These are phyloP conservation scores for Acorus gramineus DNA, from an alignment of 106 monocot species.

Conservation along the genomic window DNA sequence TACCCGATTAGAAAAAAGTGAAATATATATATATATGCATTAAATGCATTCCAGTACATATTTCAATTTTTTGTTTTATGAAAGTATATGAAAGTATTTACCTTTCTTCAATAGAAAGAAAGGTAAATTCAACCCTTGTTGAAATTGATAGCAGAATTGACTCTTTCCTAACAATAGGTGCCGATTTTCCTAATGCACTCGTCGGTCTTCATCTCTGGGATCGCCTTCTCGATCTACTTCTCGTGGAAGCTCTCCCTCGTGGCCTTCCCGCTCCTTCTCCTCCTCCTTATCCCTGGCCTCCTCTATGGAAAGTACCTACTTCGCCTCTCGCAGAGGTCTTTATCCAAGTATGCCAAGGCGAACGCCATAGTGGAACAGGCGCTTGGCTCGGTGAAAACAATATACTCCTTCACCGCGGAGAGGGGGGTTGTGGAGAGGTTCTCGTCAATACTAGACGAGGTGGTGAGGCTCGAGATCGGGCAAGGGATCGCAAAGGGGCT, in stretches of 20 bases:
- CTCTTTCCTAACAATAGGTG: slow-evolving; percentile 23
- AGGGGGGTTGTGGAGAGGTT: slow-evolving; percentile 36
- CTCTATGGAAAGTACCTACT: slow-evolving; percentile 65
- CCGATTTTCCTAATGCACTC: slow-evolving; percentile 66
- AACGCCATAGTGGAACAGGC: slow-evolving; percentile 50
- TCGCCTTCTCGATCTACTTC: slow-evolving; percentile 52
- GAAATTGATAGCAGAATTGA: neutral
- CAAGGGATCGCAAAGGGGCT: slow-evolving; percentile 77
- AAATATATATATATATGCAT: too few relatives aligned
- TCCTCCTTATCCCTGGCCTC: slow-evolving; percentile 67
- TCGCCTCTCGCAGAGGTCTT: slow-evolving; percentile 41
- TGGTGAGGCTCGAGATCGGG: slow-evolving; percentile 51
- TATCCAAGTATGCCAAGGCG: slow-evolving; percentile 39
- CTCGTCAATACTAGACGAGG: slow-evolving; percentile 30
- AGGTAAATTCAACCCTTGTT: neutral
- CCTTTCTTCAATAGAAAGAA: too few relatives aligned
- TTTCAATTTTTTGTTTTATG: too few relatives aligned
- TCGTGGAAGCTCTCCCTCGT: slow-evolving; percentile 71
- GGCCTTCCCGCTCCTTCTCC: slow-evolving; percentile 46
- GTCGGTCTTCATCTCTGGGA: slow-evolving; percentile 61
- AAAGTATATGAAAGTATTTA: too few relatives aligned
- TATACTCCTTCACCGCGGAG: slow-evolving; percentile 79
- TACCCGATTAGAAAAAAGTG: too few relatives aligned
- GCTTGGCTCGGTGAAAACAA: slow-evolving; percentile 56
- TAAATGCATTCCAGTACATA: too few relatives aligned